Evolutionary conservation across 495 filamentous ascomycete species (phyloP).

Genomic region (Penicillium ochrochloron): DNA sequence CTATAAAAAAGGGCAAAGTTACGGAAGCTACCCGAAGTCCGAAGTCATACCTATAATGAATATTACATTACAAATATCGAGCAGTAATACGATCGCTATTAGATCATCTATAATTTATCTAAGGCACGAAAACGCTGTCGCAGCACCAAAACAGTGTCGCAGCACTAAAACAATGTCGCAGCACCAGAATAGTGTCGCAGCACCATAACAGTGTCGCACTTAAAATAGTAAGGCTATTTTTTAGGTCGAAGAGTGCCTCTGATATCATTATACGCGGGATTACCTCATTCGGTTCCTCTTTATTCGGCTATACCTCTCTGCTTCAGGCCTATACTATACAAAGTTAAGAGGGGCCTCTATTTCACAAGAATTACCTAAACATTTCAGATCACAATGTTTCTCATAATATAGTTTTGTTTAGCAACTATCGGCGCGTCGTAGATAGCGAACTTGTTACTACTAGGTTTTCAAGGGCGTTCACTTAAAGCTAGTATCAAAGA

Average conservation of each 20-base stretch:
- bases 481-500: slow-evolving; percentile 1
- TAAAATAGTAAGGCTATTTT: background rate
- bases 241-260: background rate
- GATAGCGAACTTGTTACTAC: slow-evolving; percentile 1
- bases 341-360: background rate
- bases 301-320: background rate
- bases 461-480: background rate
- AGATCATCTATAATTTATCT: background rate
- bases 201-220: background rate
- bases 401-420: background rate
- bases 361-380: background rate
- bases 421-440: background rate
- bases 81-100: background rate
- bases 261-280: background rate
- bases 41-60: background rate
- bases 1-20: background rate
- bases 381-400: background rate
- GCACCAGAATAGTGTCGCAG: slow-evolving; percentile 1
- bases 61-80: background rate
- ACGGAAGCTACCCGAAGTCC: background rate
- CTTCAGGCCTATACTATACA: background rate
- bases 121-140: background rate
- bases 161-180: background rate
- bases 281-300: background rate
- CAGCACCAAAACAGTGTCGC: slow-evolving; percentile 1